These are phyloP conservation scores for Diaporthe sp. DNA, from an alignment of 2,329 filamentous ascomycete genomes.

Conservation along the genomic window DNA sequence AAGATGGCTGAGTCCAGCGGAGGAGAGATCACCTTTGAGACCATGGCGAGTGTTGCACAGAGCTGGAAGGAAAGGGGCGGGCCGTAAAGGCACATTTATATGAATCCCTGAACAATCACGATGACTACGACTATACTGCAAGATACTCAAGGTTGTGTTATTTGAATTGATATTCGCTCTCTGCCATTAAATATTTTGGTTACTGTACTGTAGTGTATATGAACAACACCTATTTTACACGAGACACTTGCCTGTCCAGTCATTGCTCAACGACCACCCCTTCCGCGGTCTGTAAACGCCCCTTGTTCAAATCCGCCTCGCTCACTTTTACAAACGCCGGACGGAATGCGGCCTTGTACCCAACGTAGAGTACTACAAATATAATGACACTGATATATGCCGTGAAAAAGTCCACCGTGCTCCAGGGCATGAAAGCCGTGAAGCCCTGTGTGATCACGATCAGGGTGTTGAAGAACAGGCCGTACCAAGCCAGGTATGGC, in stretches of 20 bases:
- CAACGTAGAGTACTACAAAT: constrained; percentile 68
- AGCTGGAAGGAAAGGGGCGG: neutral
- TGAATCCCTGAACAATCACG: neutral
- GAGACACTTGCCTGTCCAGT: neutral
- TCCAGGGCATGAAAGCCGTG: constrained; percentile 73
- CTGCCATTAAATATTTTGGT: neutral
- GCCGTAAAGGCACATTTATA: neutral
- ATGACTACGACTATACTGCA: neutral
- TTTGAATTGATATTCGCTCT: neutral
- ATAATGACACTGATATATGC: constrained; percentile 73
- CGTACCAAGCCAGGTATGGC: constrained; percentile 73
- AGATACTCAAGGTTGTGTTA: neutral
- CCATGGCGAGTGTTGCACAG: neutral
- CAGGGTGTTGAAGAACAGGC: constrained; percentile 71
- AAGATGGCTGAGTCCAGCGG: neutral
- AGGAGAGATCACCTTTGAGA: constrained; percentile 1
- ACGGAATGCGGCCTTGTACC: constrained; percentile 64
- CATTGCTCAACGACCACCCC: neutral
- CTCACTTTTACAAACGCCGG: constrained; percentile 41
- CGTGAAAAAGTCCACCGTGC: constrained; percentile 69
- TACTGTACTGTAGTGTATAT: neutral
- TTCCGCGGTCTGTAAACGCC: constrained; percentile 30
- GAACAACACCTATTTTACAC: neutral
- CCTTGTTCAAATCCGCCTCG: constrained; percentile 39
- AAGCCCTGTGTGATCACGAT: constrained; percentile 77